phyloP scores from a whole-genome alignment of 768 basidiomycete genomes.

The Auriscalpium microsporum region DNA sequence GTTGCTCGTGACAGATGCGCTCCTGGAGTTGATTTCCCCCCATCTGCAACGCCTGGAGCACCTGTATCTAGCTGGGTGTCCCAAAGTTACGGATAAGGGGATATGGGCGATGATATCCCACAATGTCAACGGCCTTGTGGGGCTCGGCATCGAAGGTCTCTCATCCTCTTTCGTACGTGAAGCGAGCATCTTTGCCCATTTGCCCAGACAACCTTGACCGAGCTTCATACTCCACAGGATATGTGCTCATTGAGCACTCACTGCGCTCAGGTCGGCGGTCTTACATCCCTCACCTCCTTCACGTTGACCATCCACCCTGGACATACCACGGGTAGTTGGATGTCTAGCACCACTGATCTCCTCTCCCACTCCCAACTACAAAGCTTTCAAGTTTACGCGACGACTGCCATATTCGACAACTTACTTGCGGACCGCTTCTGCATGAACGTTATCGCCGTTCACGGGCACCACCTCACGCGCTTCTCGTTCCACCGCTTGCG shows the following conservation, averaged over 20 bases:
- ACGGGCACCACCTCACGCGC: slow-evolving; percentile 41
- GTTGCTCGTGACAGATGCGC: slow-evolving; percentile 45
- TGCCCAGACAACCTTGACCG: no score
- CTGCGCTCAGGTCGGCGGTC: slow-evolving; percentile 27
- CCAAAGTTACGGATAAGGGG: slow-evolving; percentile 56
- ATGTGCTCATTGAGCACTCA: slow-evolving; percentile 36
- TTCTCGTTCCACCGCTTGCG: slow-evolving; percentile 62
- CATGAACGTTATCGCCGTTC: slow-evolving; percentile 37
- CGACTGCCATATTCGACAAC: slow-evolving; percentile 32
- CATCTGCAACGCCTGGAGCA: slow-evolving; percentile 43
- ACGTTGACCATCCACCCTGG: slow-evolving; percentile 44
- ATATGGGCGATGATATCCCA: slow-evolving; percentile 41
- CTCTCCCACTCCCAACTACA: slow-evolving; percentile 45
- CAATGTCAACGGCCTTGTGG: slow-evolving; percentile 39
- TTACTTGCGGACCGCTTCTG: slow-evolving; percentile 42
- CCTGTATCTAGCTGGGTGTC: slow-evolving; percentile 58
- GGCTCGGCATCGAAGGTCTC: slow-evolving; percentile 54
- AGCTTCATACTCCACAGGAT: slow-evolving; percentile 33
- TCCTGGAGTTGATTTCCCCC: slow-evolving; percentile 43
- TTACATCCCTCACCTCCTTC: slow-evolving; percentile 43
- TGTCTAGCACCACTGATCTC: slow-evolving; percentile 31
- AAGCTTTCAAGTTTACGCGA: slow-evolving; percentile 54
- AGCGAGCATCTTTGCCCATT: not conserved
- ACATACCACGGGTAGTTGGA: slow-evolving; percentile 30
- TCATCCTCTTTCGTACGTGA: slow-evolving; percentile 49